Evolutionary conservation across 495 filamentous ascomycete species (phyloP), one percentile per base, ranked within the genome.

Genomic region (Aspergillus mulundensis): DNA sequence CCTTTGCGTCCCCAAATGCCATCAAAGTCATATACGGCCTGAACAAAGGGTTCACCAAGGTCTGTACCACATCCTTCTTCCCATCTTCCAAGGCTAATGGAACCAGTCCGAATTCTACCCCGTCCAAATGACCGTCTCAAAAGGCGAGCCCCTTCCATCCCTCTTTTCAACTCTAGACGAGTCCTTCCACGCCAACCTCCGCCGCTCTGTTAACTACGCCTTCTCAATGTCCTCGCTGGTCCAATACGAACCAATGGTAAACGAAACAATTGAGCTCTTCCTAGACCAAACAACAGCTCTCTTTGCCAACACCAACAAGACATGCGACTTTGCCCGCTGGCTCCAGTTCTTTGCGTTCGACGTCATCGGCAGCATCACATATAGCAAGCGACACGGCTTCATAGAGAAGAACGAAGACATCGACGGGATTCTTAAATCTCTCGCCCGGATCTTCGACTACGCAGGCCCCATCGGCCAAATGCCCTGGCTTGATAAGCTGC

Each of bases 11-110:
- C 60, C 86, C 87, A 0, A 76, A 77, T 48, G 83, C 86, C 12
- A 69, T 90, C 44, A 88, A 86, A 64, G 75, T 76, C 7, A 92
- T 94, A 24, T 94, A 92, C 63, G 86, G 89, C 1, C 74, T 91
- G 53, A 90, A 90, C 63, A 91, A 90, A 68, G 87, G 87, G n/a
- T 89, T 89, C 64, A 74, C 72, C 53, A 93, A 92, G 79, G 85
- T 89, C 56, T 42, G 68, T 25, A n/a, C 45, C 7, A 19, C 1
- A 40, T 1, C 36, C 20, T 7, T n/a, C 36, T 25, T 3, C 7
- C 19, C 20, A 20, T 34, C 7, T 28, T n/a, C 25, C n/a, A 4
- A 39, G 19, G 21, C 16, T 56, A 7, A 61, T 30, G 1, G 32
- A 6, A 30, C 12, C 56, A 88, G 86, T 87, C 85, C 39, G 81